phyloP scores from a whole-genome alignment of 164 flowering plant species.

The Stephania yunnanensis region DNA sequence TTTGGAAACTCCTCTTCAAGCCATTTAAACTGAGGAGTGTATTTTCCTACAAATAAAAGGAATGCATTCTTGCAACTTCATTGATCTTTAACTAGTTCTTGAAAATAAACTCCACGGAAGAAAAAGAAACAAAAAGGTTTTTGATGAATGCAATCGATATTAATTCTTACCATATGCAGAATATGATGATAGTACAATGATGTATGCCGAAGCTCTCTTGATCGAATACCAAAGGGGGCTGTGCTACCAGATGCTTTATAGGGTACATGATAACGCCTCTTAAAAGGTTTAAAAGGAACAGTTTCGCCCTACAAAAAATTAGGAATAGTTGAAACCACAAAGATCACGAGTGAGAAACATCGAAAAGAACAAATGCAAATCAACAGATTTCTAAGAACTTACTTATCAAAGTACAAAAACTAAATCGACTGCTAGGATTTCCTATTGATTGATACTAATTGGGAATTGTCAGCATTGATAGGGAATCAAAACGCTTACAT shows the following conservation, averaged over 20 bases:
- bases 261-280: conserved; percentile 49
- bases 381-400: too few species aligned
- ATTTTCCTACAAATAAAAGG: conserved; percentile 31
- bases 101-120: not conserved
- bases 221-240: conserved; percentile 76
- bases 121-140: not conserved
- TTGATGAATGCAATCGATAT: not conserved
- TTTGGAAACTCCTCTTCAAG: conserved; percentile 52
- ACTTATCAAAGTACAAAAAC: not conserved
- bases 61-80: not conserved
- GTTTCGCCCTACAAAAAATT: conserved; percentile 54
- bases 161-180: conserved; percentile 57
- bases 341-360: not conserved
- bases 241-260: conserved; percentile 54
- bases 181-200: conserved; percentile 70
- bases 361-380: not conserved
- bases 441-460: not conserved
- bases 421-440: not conserved
- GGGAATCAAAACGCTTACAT: conserved; percentile 29
- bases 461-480: not conserved
- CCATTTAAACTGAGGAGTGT: conserved; percentile 78
- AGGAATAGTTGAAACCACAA: not conserved
- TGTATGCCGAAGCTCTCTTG: conserved; percentile 74
- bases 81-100: not conserved
- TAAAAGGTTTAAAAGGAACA: conserved; percentile 62